Evolutionary conservation across 345 rosid genomes (phyloP).

Genomic region (Camelina hispida): DNA sequence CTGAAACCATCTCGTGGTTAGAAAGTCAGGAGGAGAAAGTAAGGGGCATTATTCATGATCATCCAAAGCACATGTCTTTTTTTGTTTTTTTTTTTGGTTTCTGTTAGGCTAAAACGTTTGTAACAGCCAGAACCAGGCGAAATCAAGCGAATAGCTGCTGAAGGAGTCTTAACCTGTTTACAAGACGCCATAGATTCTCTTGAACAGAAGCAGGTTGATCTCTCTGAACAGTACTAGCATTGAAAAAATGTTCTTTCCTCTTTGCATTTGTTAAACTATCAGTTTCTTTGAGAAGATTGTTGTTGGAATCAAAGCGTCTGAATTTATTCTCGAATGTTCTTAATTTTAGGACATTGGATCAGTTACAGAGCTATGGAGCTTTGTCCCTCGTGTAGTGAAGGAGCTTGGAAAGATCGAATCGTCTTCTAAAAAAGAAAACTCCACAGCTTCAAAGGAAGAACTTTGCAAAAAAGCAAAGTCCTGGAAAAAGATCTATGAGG

Average conservation of each 20-base stretch:
- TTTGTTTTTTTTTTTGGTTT: neutral
- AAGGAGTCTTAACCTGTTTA: conserved; percentile 88
- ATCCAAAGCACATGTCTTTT: neutral
- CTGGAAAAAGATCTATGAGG: conserved; percentile 66
- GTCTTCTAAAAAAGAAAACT: conserved; percentile 26
- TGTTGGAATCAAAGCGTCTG: conserved; percentile 18
- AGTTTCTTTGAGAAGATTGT: conserved; percentile 14
- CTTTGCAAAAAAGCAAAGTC: conserved; percentile 60
- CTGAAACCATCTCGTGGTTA: conserved; percentile 75
- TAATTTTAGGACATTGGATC: conserved; percentile 54
- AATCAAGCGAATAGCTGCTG: conserved; percentile 77
- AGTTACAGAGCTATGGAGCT: conserved; percentile 81
- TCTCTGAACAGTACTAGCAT: neutral
- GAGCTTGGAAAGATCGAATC: conserved; percentile 67
- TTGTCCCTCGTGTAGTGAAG: conserved; percentile 75
- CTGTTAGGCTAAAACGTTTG: conserved; percentile 27
- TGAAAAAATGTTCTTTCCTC: conserved; percentile 2
- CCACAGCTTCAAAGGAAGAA: conserved; percentile 54
- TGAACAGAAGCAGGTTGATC: conserved; percentile 73
- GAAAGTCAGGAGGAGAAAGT: conserved; percentile 90
- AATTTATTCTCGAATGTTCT: conserved; percentile 16
- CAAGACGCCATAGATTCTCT: conserved; percentile 88
- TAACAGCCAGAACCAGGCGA: conserved; percentile 82
- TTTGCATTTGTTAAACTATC: conserved; percentile 21
- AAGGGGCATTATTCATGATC: conserved; percentile 23